phyloP scores from a whole-genome alignment of 176 grass and related monocot species.

The Aegilops tauschii region DNA sequence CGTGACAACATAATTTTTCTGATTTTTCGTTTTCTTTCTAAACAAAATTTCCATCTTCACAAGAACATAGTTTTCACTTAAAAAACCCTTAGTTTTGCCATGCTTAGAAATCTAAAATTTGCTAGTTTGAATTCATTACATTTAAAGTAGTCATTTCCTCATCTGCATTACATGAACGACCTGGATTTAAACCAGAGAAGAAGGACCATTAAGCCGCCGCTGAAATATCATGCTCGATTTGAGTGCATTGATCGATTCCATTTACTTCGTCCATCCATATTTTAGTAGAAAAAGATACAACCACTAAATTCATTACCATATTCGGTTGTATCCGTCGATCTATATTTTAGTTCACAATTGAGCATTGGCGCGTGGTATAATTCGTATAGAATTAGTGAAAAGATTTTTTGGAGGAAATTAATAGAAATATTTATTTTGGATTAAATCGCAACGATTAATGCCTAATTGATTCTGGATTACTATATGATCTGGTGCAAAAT shows the following conservation, averaged over 20 bases:
- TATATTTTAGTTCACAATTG: not conserved
- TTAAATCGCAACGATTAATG: too few species aligned
- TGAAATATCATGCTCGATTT: not conserved
- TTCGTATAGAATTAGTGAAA: too few species aligned
- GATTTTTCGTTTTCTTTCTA: too few species aligned
- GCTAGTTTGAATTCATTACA: conserved; percentile 1
- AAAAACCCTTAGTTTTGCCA: too few species aligned
- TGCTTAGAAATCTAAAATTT: too few species aligned
- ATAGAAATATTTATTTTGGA: too few species aligned
- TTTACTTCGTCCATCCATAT: not conserved
- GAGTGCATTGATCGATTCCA: not conserved
- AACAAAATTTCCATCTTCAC: too few species aligned
- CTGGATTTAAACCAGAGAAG: not conserved
- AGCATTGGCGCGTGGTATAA: not conserved
- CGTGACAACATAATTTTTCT: too few species aligned
- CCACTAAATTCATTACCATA: conserved; percentile 12
- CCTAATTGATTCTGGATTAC: too few species aligned
- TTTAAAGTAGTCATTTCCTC: not conserved
- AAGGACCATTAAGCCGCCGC: not conserved
- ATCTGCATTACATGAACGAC: not conserved
- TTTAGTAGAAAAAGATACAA: not conserved
- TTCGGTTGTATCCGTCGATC: not conserved
- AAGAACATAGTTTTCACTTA: too few species aligned
- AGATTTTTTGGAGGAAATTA: too few species aligned
- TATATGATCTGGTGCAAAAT: too few species aligned